A percentile compares a stretch with the other conserved stretches of the same genome.
Conservation (phyloP, 2,329 filamentous ascomycete species). For the Penicillium sp. region DNA sequence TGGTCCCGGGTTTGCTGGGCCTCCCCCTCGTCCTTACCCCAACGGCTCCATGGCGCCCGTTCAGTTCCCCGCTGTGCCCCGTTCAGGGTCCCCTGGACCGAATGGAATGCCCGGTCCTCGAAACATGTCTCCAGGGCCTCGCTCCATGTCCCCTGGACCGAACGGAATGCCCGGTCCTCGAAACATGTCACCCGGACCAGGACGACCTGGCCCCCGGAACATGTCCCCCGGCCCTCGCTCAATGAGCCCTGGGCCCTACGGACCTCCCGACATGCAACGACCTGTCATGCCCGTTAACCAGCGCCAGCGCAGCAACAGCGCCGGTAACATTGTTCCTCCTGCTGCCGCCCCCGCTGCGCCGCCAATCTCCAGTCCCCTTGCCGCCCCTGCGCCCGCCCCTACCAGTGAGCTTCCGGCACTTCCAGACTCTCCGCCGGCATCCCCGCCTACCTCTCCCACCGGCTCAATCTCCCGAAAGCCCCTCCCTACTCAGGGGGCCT, state of each 20-base stretch:
- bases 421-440: slow-evolving; percentile 34
- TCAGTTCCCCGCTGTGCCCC: slow-evolving; percentile 40
- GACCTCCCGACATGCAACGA: slow-evolving; percentile 42
- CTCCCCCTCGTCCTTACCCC: slow-evolving; percentile 29
- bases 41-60: slow-evolving; percentile 34
- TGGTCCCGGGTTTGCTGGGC: slow-evolving; percentile 31
- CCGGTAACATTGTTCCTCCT: slow-evolving; percentile 33
- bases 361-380: slow-evolving; percentile 31
- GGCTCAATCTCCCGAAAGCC: slow-evolving; percentile 55
- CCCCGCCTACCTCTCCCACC: slow-evolving; percentile 32
- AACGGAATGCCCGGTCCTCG: slow-evolving; percentile 38
- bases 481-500: slow-evolving; percentile 52
- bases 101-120: slow-evolving; percentile 26
- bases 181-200: slow-evolving; percentile 32
- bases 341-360: slow-evolving; percentile 19
- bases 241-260: slow-evolving; percentile 48
- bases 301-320: slow-evolving; percentile 49
- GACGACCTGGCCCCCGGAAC: slow-evolving; percentile 32
- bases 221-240: slow-evolving; percentile 35
- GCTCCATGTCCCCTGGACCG: slow-evolving; percentile 37
- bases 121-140: slow-evolving; percentile 42
- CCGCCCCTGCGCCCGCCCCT: slow-evolving; percentile 30
- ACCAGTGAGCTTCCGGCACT: slow-evolving; percentile 46
- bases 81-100: slow-evolving; percentile 37
- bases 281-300: slow-evolving; percentile 42